A percentile compares a stretch with the other conserved stretches of the same genome.
Evolutionary conservation across 208 protist species (phyloP).

Genomic region (Pavlovales sp.): DNA sequence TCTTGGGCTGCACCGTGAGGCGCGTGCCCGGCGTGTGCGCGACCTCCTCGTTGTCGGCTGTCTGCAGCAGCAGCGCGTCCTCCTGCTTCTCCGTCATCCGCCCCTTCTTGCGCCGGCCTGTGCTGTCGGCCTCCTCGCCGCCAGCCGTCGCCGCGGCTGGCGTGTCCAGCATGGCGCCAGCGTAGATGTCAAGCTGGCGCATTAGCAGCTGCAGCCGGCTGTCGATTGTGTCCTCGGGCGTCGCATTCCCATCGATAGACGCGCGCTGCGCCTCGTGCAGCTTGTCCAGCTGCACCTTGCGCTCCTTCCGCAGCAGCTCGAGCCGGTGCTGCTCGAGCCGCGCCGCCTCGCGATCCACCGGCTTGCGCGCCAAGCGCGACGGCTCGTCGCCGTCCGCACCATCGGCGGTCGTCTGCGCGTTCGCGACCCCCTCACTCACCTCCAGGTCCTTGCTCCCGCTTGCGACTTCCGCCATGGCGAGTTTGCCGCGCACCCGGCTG

Average conservation of each 20-base stretch:
- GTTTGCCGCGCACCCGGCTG: too few relatives aligned
- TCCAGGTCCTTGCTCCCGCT: too few relatives aligned
- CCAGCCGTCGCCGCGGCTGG: background rate
- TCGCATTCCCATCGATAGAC: too few relatives aligned
- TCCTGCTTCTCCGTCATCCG: slow-evolving; percentile 33
- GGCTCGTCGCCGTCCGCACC: background rate
- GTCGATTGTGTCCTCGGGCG: background rate
- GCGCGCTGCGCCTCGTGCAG: background rate
- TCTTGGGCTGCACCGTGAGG: slow-evolving; percentile 28
- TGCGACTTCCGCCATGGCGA: too few relatives aligned
- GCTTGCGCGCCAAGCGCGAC: background rate
- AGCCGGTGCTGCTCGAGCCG: background rate
- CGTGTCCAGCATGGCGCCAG: background rate
- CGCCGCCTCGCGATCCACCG: background rate
- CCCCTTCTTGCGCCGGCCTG: background rate
- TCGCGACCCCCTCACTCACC: too few relatives aligned
- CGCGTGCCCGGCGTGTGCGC: background rate
- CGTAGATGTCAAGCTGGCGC: background rate
- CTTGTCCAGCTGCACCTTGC: background rate
- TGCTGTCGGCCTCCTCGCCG: too few relatives aligned
- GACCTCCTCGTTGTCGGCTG: background rate
- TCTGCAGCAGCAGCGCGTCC: slow-evolving; percentile 9
- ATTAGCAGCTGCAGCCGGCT: background rate
- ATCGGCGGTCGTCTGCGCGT: too few relatives aligned
- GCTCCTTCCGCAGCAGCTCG: background rate